These are phyloP conservation scores for Blastobotrys arbuscula DNA, from an alignment of 1,139 yeast genomes.

Conservation along the genomic window DNA sequence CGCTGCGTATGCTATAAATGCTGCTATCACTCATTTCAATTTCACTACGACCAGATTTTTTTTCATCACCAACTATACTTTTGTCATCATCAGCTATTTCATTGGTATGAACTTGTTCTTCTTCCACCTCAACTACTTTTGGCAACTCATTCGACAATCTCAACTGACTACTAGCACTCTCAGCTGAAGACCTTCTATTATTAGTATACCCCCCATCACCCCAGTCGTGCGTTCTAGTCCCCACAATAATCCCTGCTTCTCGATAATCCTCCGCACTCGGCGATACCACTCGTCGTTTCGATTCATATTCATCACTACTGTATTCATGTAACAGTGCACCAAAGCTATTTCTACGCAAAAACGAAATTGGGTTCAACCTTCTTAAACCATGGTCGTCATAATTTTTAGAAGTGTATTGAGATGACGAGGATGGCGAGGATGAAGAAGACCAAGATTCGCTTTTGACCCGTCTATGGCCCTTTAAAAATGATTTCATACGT, in stretches of 20 bases:
- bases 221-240: constrained; percentile 35
- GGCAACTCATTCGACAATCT: constrained; percentile 1
- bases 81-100: background rate
- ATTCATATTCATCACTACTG: background rate
- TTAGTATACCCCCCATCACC: constrained; percentile 15
- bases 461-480: constrained; percentile 19
- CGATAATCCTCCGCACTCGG: constrained; percentile 19
- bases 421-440: constrained; percentile 2
- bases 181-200: background rate
- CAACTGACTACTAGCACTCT: background rate
- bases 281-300: background rate
- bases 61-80: too few species aligned
- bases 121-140: constrained; percentile 3
- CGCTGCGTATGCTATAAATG: background rate
- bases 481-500: constrained; percentile 24
- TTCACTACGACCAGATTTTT: too few species aligned
- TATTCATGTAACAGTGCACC: background rate
- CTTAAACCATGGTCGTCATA: constrained; percentile 20
- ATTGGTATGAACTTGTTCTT: background rate
- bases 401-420: background rate
- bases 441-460: constrained; percentile 8
- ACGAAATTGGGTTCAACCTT: constrained; percentile 27
- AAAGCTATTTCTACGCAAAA: constrained; percentile 17
- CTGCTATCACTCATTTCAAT: background rate
- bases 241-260: constrained; percentile 33